Base-by-base conservation (phyloP, 495 filamentous ascomycete species). In the Penicillium taxi region DNA sequence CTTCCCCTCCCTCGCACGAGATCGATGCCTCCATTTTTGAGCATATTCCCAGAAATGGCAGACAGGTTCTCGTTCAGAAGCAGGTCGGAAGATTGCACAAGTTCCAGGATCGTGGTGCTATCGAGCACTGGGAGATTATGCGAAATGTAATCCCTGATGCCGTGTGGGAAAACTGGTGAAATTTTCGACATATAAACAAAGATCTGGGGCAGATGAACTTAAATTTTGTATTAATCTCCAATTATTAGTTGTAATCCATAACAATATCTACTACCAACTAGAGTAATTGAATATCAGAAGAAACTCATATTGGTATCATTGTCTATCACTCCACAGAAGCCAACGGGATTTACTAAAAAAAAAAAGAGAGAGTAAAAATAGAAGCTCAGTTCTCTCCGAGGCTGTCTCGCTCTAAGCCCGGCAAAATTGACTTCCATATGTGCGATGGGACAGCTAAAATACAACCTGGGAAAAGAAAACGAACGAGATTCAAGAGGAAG, bases 121-220 rank as follows among this genome's bases (percentile, higher is more conserved):
- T 83, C 21, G 80, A 81, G 26, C 91, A 98, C 63, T 98, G 91
- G 91, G 59, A 63, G 14, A 79, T 98, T 24, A 98, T 96, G 83
- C 73, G 91, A 55, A 78, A 63, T 5, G 89, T 95, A 5, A 35
- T 96, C 35, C 88, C 90, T 9, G 70, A 63, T 37, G 55, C 56
- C 14, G 79, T 96, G 4, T 98, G 91, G 91, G 81, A 93, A 69
- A 74, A 75, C 37, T 96, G 87, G 86, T 96, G 61, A 76, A 27
- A 2, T 17, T 8, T 16, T 32, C 2, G 14, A 5, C 14, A 25
- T 8, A 25, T n/a, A 13, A 20, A 18, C 4, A 11, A 16, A 18
- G 9, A n/a, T 20, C 24, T 17, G n/a, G n/a, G n/a, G n/a, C n/a
- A n/a, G n/a, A n/a, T n/a, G n/a, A n/a, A n/a, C 22, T 24, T 24